A percentile compares a stretch with the other conserved stretches of the same genome.
These are phyloP conservation scores for Tuber microsphaerosporum DNA, from an alignment of 495 filamentous ascomycete species.

Conservation along the genomic window DNA sequence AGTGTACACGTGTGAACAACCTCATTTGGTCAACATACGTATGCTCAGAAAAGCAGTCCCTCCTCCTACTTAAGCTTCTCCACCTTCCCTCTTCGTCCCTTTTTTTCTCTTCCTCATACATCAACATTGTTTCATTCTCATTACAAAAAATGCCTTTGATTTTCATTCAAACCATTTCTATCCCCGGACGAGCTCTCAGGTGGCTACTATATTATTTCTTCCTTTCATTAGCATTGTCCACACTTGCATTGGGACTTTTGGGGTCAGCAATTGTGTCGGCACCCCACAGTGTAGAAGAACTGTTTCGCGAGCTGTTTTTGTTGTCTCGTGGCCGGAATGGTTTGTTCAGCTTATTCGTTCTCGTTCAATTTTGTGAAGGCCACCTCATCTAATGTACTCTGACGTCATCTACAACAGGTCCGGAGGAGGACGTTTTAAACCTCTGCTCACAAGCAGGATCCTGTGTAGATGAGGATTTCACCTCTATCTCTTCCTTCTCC, in stretches of 20 bases:
- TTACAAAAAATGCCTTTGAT: neutral
- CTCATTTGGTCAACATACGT: neutral
- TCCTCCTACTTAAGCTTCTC: neutral
- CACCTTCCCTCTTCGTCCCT: neutral
- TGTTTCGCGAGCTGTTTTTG: neutral
- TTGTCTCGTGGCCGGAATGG: neutral
- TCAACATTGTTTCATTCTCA: neutral
- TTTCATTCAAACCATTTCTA: neutral
- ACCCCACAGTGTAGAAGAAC: neutral
- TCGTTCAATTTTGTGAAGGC: too few species aligned
- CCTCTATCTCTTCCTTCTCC: neutral
- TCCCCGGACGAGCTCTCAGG: neutral
- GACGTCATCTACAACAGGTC: neutral
- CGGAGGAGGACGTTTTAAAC: neutral
- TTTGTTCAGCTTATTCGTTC: neutral
- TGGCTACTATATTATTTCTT: neutral
- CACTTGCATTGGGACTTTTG: neutral
- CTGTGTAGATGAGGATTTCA: neutral
- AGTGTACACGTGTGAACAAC: too few species aligned
- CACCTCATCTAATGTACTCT: neutral
- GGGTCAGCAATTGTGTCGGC: neutral
- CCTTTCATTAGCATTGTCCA: neutral
- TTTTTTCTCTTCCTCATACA: neutral
- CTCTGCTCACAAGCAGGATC: neutral
- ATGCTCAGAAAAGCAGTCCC: neutral